Evolutionary conservation across 345 rosid genomes (phyloP), one percentile per base, ranked within the genome.

Genomic region (Pistacia vera): DNA sequence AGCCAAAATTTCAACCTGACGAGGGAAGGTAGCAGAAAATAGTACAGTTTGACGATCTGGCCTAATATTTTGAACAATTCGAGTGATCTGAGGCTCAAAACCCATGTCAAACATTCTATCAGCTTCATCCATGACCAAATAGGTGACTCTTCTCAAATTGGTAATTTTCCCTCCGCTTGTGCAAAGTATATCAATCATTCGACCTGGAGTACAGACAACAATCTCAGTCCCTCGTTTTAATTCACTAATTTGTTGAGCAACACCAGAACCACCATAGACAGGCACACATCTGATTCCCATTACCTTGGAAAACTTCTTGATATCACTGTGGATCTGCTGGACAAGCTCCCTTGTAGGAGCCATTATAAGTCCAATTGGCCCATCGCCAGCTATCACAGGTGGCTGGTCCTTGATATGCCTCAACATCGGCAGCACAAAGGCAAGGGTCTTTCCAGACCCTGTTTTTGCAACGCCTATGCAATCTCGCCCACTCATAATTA

Each of bases 21-120:
- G 95, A 65, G 99, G 98, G 83, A 93, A 93, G 68, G 98, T 96
- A 14, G 99, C 94, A 82, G 99, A 96, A 79, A 96, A 96, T 5
- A 96, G 91, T 20, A 93, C 97, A 78, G 99, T 93, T 84, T 93
- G 97, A 67, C 93, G 97, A 73, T 91, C 98, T 52, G 97, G 98
- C n/a, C 88, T 86, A 74, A 96, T 96, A 81, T 93, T 96, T 77
- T 96, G 99, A 70, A 96, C 95, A 79, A 93, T 91, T 73, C 97
- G 85, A 67, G 97, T 92, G 64, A 93, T 96, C 68, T 93, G 99
- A 69, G 98, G 97, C 83, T 93, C 98, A 81, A 93, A 93, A 22
- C 99, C 98, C 98, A 92, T 92, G 88, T 96, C 99, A 80, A 93
- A 93, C 99, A 96, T 96, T 66, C 98, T 85, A 86, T 93, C 99